phyloP scores from a whole-genome alignment of 129 eudicot genomes.

The Heracleum sosnowskyi region DNA sequence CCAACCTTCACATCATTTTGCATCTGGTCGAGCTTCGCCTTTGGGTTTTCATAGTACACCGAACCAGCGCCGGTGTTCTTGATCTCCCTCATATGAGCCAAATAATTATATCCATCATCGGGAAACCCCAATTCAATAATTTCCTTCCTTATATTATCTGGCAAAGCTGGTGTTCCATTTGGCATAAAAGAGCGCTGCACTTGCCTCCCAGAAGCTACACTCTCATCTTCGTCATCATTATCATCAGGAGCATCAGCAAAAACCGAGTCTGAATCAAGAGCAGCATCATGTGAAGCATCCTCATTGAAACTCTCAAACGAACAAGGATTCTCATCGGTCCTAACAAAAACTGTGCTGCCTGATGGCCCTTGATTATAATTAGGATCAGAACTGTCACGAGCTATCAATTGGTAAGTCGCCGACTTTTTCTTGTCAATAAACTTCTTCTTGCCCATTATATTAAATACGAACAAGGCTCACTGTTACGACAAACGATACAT shows the following conservation, averaged over 20 bases:
- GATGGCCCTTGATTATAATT: constrained; percentile 51
- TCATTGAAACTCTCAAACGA: constrained; percentile 40
- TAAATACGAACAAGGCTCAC: background rate
- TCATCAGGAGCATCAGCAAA: constrained; percentile 71
- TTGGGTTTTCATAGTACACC: constrained; percentile 60
- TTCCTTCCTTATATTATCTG: constrained; percentile 74
- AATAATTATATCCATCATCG: constrained; percentile 92
- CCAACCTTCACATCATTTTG: constrained; percentile 84
- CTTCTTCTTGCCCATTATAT: constrained; percentile 65
- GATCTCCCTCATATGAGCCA: constrained; percentile 82
- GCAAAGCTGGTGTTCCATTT: constrained; percentile 33
- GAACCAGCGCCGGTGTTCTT: constrained; percentile 78
- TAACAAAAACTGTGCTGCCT: constrained; percentile 68
- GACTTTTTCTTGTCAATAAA: constrained; percentile 94
- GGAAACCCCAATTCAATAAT: constrained; percentile 93
- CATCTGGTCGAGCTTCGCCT: constrained; percentile 41
- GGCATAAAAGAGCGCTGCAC: constrained; percentile 9
- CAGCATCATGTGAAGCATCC: constrained; percentile 13
- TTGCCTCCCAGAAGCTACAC: constrained; percentile 9
- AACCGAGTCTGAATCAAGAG: constrained; percentile 27
- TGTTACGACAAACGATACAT: background rate
- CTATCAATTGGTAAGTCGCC: constrained; percentile 68
- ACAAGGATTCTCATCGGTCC: constrained; percentile 64
- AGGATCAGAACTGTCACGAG: constrained; percentile 84
- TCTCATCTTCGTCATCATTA: constrained; percentile 25